Conservation (phyloP, 495 filamentous ascomycete genomes). For the Daldinia childiae region DNA sequence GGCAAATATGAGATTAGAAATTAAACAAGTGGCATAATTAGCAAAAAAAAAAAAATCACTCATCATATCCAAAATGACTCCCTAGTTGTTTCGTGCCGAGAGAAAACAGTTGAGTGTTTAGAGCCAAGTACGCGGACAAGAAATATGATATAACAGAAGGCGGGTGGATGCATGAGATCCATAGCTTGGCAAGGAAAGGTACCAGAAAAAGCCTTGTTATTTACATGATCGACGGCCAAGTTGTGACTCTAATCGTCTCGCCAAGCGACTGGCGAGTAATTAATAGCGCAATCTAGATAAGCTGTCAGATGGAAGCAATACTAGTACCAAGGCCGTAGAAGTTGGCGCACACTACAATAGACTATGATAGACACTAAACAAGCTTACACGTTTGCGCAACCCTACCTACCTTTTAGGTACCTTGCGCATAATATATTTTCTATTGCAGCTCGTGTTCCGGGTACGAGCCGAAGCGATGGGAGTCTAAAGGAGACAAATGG, state of each 20-base stretch:
- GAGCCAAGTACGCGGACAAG: slow-evolving; percentile 10
- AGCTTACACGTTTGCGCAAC: slow-evolving; percentile 2
- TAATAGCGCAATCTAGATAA: slow-evolving; percentile 47
- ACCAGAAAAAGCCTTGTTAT: slow-evolving; percentile 32
- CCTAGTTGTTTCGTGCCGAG: background rate
- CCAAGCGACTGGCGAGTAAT: slow-evolving; percentile 44
- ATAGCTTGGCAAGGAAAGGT: slow-evolving; percentile 34
- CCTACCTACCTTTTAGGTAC: slow-evolving; percentile 13
- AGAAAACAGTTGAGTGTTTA: slow-evolving; percentile 17
- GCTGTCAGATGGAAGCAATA: slow-evolving; percentile 35
- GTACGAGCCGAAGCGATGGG: slow-evolving; percentile 23
- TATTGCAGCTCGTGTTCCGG: slow-evolving; percentile 30
- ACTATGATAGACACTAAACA: slow-evolving; percentile 17
- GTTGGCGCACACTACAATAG: slow-evolving; percentile 31
- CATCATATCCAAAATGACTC: background rate
- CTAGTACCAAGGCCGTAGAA: slow-evolving; percentile 26
- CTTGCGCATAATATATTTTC: slow-evolving; percentile 22
- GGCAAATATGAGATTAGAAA: background rate
- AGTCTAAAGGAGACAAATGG: slow-evolving; percentile 1
- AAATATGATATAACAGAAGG: slow-evolving; percentile 17
- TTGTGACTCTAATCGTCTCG: slow-evolving; percentile 28
- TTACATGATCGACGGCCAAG: slow-evolving; percentile 25
- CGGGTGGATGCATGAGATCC: slow-evolving; percentile 39
- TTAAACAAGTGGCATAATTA: background rate
- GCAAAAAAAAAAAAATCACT: slow-evolving; percentile 1